A percentile compares a stretch with the other conserved stretches of the same genome.
phyloP scores from a whole-genome alignment of 2,329 filamentous ascomycete species.

The Verticillium longisporum region DNA sequence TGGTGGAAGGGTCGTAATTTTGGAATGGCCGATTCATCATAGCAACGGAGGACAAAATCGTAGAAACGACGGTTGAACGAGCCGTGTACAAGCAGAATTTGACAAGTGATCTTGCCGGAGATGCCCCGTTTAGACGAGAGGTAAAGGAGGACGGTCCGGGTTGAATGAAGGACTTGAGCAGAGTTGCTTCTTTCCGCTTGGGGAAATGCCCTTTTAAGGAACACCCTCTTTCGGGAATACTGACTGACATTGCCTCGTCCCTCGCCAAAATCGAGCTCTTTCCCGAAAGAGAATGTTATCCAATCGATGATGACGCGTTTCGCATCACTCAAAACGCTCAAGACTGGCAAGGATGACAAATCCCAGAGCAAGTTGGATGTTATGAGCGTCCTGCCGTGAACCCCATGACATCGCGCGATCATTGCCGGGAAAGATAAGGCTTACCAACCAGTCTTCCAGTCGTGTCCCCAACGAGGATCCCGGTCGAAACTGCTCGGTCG shows the following conservation, averaged over 20 bases:
- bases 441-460: background rate
- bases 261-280: background rate
- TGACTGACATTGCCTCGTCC: background rate
- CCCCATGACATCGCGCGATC: too few relatives aligned
- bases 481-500: background rate
- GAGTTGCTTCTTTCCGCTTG: background rate
- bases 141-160: too few relatives aligned
- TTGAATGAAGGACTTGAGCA: too few relatives aligned
- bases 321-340: too few relatives aligned
- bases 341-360: background rate
- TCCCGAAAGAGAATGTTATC: background rate
- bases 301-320: background rate
- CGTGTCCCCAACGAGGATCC: background rate
- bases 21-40: background rate
- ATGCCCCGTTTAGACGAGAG: background rate
- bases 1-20: background rate
- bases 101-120: background rate
- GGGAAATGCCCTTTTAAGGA: background rate
- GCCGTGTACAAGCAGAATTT: background rate
- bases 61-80: background rate
- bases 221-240: background rate
- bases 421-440: too few relatives aligned
- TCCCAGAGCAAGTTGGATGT: background rate
- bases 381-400: background rate
- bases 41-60: background rate